A percentile compares a stretch with the other conserved stretches of the same genome.
Conservation (phyloP, 1,139 yeast genomes). For the Suhomyces guaymorum region DNA sequence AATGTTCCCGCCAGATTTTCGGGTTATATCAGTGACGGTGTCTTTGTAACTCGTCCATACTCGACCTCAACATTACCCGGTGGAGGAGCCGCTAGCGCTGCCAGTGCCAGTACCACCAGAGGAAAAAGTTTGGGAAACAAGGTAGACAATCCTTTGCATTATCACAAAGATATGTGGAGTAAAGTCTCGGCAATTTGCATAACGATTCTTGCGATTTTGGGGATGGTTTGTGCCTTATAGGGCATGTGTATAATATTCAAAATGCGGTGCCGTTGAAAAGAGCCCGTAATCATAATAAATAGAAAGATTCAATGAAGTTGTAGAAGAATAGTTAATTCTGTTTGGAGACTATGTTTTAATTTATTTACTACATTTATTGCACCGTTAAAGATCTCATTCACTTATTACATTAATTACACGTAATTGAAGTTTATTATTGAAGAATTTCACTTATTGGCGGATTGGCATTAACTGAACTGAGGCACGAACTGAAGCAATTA, state of each 20-base stretch:
- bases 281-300: too few species aligned
- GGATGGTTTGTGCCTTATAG: constrained; percentile 4
- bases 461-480: too few species aligned
- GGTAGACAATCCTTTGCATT: not conserved
- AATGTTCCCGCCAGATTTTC: constrained; percentile 10
- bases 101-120: constrained; percentile 2
- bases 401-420: too few species aligned
- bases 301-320: too few species aligned
- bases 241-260: not conserved
- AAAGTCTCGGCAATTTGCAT: not conserved
- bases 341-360: too few species aligned
- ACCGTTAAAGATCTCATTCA: too few species aligned
- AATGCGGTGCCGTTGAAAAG: too few species aligned
- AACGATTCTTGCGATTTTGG: not conserved
- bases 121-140: not conserved
- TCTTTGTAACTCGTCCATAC: constrained; percentile 7
- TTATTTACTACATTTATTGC: too few species aligned
- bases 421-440: too few species aligned
- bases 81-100: constrained; percentile 10
- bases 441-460: too few species aligned
- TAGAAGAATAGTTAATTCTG: too few species aligned
- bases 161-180: not conserved
- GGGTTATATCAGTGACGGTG: constrained; percentile 10
- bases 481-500: too few species aligned
- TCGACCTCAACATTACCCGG: constrained; percentile 10